These are phyloP conservation scores for Blastomyces percursus DNA, from an alignment of 2,329 filamentous ascomycete genomes.

Conservation along the genomic window DNA sequence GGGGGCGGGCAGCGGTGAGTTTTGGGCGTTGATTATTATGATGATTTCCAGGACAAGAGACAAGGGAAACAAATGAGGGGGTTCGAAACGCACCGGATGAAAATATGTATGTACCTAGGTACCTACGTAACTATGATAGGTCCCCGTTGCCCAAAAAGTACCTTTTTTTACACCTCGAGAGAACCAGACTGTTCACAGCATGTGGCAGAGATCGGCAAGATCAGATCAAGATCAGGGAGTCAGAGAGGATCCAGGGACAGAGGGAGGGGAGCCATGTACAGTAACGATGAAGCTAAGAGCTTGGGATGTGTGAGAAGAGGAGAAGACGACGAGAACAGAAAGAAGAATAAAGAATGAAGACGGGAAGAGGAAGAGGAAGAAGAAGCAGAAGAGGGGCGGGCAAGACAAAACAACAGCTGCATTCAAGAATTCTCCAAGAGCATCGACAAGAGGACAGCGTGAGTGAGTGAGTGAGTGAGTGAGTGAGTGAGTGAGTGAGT, in stretches of 20 bases:
- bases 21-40: not conserved
- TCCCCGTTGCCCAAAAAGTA: not conserved
- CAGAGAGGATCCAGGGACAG: conserved; percentile 12
- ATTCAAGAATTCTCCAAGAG: too few relatives aligned
- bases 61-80: not conserved
- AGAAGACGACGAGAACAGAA: conserved; percentile 7
- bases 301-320: not conserved
- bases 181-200: not conserved
- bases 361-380: not conserved
- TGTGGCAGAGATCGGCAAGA: conserved; percentile 7
- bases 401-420: too few relatives aligned
- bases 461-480: not conserved
- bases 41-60: not conserved
- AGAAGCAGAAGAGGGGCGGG: not conserved
- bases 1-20: not conserved
- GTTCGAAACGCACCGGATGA: not conserved
- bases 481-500: too few relatives aligned
- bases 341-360: conserved; percentile 2
- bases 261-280: conserved; percentile 6
- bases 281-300: not conserved
- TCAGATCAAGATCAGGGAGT: conserved; percentile 9
- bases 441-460: not conserved
- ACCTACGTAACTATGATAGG: not conserved
- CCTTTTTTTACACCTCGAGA: not conserved
- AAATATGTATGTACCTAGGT: not conserved